Percentiles rank a stretch among this genome's conserved stretches.
Conservation (phyloP, 2,329 filamentous ascomycete species). For the Aspergillus brunneoviolaceus region DNA sequence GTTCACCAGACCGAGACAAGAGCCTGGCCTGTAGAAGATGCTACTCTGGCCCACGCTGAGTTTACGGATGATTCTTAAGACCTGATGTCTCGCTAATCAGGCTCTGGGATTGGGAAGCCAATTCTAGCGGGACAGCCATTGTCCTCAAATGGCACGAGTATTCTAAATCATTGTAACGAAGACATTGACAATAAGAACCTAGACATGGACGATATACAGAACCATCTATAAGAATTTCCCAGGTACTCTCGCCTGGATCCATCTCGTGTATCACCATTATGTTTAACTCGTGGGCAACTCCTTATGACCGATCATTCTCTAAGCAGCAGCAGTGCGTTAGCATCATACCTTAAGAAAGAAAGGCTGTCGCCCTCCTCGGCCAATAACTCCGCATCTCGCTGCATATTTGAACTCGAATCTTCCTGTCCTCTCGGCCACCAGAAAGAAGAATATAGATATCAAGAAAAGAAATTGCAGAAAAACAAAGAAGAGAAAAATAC, state of each 20-base stretch:
- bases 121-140: not conserved
- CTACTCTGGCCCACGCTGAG: not conserved
- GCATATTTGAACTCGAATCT: not conserved
- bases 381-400: conserved; percentile 4
- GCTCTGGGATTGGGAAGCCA: too few relatives aligned
- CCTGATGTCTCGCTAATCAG: not conserved
- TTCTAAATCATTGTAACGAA: not conserved
- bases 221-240: conserved; percentile 21
- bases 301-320: conserved; percentile 13
- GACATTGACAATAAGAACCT: conserved; percentile 13
- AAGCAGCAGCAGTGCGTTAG: conserved; percentile 16
- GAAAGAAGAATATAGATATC: not conserved
- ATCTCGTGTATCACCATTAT: conserved; percentile 12
- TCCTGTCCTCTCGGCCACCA: not conserved
- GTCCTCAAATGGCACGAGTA: not conserved
- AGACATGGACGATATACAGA: conserved; percentile 25
- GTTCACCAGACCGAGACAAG: conserved; percentile 15
- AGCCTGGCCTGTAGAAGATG: conserved; percentile 27
- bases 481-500: conserved; percentile 1
- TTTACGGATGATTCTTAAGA: not conserved
- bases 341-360: conserved; percentile 10
- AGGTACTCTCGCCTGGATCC: conserved; percentile 5
- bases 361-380: conserved; percentile 2
- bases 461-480: conserved; percentile 6
- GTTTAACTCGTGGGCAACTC: conserved; percentile 7